These are phyloP conservation scores for Gremmenia infestans DNA, from an alignment of 2,329 filamentous ascomycete genomes.

Conservation along the genomic window DNA sequence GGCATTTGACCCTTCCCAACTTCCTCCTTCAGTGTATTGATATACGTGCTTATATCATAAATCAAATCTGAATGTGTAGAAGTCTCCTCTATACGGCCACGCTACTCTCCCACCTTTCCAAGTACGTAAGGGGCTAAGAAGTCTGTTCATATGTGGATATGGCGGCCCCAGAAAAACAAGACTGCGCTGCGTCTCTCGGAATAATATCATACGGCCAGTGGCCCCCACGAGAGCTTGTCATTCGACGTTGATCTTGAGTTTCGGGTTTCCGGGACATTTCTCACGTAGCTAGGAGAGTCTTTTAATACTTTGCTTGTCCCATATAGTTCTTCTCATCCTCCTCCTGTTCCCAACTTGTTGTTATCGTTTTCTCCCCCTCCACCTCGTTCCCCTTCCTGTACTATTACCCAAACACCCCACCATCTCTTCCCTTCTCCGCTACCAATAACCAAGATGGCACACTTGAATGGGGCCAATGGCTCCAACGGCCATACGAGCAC, in stretches of 20 bases:
- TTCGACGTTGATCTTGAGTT: neutral
- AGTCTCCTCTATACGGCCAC: neutral
- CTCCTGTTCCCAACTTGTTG: neutral
- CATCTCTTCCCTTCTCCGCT: neutral
- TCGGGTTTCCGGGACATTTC: neutral
- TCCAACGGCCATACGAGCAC: conserved; percentile 30
- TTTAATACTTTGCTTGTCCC: conserved; percentile 7
- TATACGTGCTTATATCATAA: neutral
- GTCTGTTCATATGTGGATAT: neutral
- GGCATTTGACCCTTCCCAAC: neutral
- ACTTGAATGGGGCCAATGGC: conserved; percentile 12
- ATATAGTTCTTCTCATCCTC: conserved; percentile 2
- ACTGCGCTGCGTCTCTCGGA: conserved; percentile 2
- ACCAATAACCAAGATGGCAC: conserved; percentile 8
- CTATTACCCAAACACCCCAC: neutral
- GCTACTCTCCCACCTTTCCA: neutral
- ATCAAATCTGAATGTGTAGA: neutral
- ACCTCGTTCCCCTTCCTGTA: neutral
- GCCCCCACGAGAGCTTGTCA: conserved; percentile 1
- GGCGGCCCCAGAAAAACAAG: neutral
- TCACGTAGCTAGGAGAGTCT: neutral
- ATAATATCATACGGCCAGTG: conserved; percentile 2
- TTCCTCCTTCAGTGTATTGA: neutral
- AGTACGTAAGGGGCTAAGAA: neutral
- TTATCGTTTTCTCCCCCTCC: neutral